A percentile compares a stretch with the other conserved stretches of the same genome.
These are phyloP conservation scores for Chenopodium formosanum DNA, from an alignment of 148 eudicot species.

Conservation along the genomic window DNA sequence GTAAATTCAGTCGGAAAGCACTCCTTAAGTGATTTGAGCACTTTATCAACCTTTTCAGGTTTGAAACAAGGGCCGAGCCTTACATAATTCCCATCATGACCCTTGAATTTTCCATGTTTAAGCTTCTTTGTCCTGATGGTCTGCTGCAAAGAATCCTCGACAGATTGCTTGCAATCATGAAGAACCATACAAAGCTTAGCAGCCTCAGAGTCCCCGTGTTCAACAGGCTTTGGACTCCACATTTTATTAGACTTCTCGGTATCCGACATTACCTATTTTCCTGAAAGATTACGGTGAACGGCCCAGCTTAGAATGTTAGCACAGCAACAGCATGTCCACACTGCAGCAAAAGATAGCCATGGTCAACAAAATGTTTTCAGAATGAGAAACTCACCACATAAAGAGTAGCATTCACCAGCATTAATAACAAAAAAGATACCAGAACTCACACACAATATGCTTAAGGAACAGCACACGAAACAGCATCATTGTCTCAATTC, in stretches of 20 bases:
- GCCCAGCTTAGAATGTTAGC: not conserved
- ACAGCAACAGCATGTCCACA: not conserved
- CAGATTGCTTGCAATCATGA: conserved; percentile 13
- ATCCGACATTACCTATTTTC: conserved; percentile 49
- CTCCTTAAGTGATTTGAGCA: conserved; percentile 18
- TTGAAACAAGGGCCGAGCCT: conserved; percentile 31
- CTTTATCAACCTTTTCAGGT: conserved; percentile 25
- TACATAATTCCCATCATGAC: conserved; percentile 6
- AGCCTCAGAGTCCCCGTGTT: conserved; percentile 27
- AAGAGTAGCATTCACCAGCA: not conserved
- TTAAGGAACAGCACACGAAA: not conserved
- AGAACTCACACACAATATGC: not conserved
- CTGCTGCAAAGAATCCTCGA: conserved; percentile 23
- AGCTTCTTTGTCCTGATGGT: conserved; percentile 4
- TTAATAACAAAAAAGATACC: not conserved
- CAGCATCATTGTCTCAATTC: not conserved
- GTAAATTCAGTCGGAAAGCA: conserved; percentile 25
- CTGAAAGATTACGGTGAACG: not conserved
- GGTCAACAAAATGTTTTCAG: not conserved
- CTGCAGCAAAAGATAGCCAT: not conserved
- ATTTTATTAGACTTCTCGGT: conserved; percentile 43
- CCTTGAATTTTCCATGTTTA: conserved; percentile 4
- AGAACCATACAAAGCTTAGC: conserved; percentile 16
- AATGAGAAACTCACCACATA: conserved; percentile 5
- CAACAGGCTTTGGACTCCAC: conserved; percentile 71